Base-by-base conservation (phyloP, 371 early-diverging fungal genomes). In the Lichtheimia ramosa region DNA sequence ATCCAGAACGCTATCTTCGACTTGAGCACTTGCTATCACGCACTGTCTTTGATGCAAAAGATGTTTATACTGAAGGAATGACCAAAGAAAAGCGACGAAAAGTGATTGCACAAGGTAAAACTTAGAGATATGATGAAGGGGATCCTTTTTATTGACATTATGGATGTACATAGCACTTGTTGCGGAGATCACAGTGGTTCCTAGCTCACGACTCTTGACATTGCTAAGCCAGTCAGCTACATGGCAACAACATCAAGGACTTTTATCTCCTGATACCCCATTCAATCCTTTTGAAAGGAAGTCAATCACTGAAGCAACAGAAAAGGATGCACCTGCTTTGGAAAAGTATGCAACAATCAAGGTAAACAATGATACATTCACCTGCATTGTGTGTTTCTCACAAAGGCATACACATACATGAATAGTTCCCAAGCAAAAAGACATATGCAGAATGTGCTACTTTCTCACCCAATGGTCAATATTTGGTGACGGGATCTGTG, bases 231-330 rank as follows among this genome's bases (percentile, higher is more conserved):
- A 97, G 69, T 74, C 92, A 8, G 59, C 93, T 15, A 92, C 92
- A 69, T 94, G 90, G 87, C 95, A 96, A 64, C 85, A 89, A 28
- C 78, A 85, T 20, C 93, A 94, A 69, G 95, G 93, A 1, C 61
- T 90, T 16, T 54, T 94, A 3, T 75, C 82, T 4, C 75, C 85
- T 0, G 90, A 90, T 53, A 66, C 82, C 0, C 74, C 78, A 0
- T 92, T 80, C 68, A 93, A 96, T 69, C 62, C 95, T 42, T 95
- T 95, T 64, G 68, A 83, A 20, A 93, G 90, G 1, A 73, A 77
- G 0, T 81, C 83, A 0, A 82, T 83, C 5, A 64, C 79, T 0
- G 77, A 85, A n/a, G 71, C 82, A 5, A 88, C 87, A 58, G 88
- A 86, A 15, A 41, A 43, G 21, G 96, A 97, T 64, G 77, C 75